Base-by-base conservation (phyloP, 805 yeast species). In the Yarrowia porcina region DNA sequence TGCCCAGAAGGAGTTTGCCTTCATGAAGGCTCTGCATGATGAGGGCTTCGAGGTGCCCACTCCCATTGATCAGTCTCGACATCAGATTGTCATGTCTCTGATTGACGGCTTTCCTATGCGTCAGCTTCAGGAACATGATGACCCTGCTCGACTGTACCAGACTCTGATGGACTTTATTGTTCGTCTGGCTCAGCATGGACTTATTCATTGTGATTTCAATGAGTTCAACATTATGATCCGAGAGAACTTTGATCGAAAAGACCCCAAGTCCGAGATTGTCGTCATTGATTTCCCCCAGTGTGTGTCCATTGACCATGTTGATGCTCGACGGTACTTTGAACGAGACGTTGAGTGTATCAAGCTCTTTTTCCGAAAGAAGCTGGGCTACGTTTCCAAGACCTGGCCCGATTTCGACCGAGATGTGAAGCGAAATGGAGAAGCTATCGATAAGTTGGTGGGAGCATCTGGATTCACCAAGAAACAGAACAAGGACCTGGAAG, bases 261-360 rank as follows among this genome's bases (percentile, higher is more conserved):
- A 68, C 39, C 77, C 79, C 8, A 89, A 85, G 63, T 75, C 77
- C 44, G 94, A 89, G 56, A 90, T 91, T 69, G 87, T 92, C 20
- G 97, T 94, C 27, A 93, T 94, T 70, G 99, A 94, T 80, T 94
- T 94, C 79, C 99, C 99, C 3, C 99, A 94, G 75, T 93, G 97
- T 83, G 88, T 94, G 17, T 90, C 97, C 21, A 89, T 89, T 49
- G 92, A 88, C 67, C 99, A 94, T 72, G 80, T 79, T 3, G 97
- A 94, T 72, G 97, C 98, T 7, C 87, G 87, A 66, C 82, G 80
- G 64, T 92, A 90, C 73, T 94, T 94, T 74, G 84, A 89, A 69
- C 82, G 99, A 76, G 99, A 94, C 75, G 96, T 94, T 23, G 89
- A 90, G 64, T 92, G 98, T 74, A 86, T 94, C 61, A 81, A 91